Evolutionary conservation across 192 early-diverging fungal genomes (phyloP).

Genomic region (Funneliformis mosseae): DNA sequence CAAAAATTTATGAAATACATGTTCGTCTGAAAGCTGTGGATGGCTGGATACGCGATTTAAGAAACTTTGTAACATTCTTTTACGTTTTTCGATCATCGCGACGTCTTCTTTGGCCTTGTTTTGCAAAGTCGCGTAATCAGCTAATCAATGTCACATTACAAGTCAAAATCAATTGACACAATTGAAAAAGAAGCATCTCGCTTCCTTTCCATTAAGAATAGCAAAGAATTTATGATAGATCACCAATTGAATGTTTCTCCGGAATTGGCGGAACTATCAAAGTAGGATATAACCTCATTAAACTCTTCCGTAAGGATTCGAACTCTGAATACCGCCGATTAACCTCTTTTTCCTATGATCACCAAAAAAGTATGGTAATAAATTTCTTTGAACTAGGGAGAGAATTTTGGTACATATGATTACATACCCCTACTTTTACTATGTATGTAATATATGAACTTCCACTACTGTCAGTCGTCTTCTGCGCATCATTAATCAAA

Average conservation of each 20-base stretch:
- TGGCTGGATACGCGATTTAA: slow-evolving; percentile 89
- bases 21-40: slow-evolving; percentile 82
- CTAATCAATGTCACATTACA: slow-evolving; percentile 30
- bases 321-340: slow-evolving; percentile 96
- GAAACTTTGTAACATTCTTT: slow-evolving; percentile 92
- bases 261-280: slow-evolving; percentile 94
- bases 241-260: slow-evolving; percentile 92
- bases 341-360: slow-evolving; percentile 62
- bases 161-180: slow-evolving; percentile 22
- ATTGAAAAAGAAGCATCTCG: slow-evolving; percentile 9
- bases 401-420: not conserved
- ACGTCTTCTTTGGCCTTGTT: slow-evolving; percentile 91
- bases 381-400: not conserved
- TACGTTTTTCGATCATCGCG: slow-evolving; percentile 85
- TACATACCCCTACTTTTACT: slow-evolving; percentile 54
- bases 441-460: slow-evolving; percentile 57
- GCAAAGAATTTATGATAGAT: slow-evolving; percentile 44
- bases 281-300: slow-evolving; percentile 82
- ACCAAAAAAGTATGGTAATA: not conserved
- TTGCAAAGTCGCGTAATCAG: slow-evolving; percentile 74
- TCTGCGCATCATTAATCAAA: slow-evolving; percentile 23
- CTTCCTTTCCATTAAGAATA: not conserved
- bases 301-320: slow-evolving; percentile 80
- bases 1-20: slow-evolving; percentile 92
- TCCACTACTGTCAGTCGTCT: slow-evolving; percentile 21